Evolutionary conservation across 345 rosid genomes (phyloP), one percentile per base, ranked within the genome.

Genomic region (Eucalyptus erythrocorys): DNA sequence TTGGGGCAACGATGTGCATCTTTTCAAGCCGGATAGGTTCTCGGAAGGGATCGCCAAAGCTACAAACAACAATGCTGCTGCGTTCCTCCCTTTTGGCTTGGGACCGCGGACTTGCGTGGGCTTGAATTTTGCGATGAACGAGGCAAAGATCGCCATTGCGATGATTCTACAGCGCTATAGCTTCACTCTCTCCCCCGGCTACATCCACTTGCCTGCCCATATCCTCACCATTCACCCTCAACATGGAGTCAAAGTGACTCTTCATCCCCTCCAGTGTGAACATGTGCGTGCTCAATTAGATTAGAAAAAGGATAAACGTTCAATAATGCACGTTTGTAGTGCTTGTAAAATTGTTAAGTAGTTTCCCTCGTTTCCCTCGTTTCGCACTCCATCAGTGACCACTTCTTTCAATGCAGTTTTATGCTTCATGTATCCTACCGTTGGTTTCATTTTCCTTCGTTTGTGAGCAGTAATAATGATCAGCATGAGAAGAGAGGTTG

Each of bases 1-100:
- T 40, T 92, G 94, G 96, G 95, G 94, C 53, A 91, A 92, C 8
- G 93, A 92, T 86, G 93, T 79, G n/a, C n/a, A n/a, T n/a, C n/a
- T n/a, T n/a, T n/a, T n/a, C n/a, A n/a, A n/a, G n/a, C n/a, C n/a
- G n/a, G n/a, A n/a, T n/a, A n/a, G n/a, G n/a, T n/a, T n/a, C n/a
- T n/a, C n/a, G n/a, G n/a, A n/a, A n/a, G n/a, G n/a, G n/a, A n/a
- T n/a, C n/a, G n/a, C n/a, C n/a, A n/a, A n/a, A n/a, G n/a, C n/a
- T n/a, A n/a, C n/a, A n/a, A n/a, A n/a, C n/a, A 90, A 92, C 71
- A 92, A 91, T 80, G 30, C 53, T 2, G 89, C 88, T 10, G 93
- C 90, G 51, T 93, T 89, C 87, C 32, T 93, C 24, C 94, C 94
- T 6, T 93, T 92, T 37, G 90, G 92, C 6, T 40, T 91, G 87